Percentiles rank a stretch among this genome's conserved stretches.
Conservation (phyloP, 2,329 filamentous ascomycete species). For the Bipolaris oryzae region DNA sequence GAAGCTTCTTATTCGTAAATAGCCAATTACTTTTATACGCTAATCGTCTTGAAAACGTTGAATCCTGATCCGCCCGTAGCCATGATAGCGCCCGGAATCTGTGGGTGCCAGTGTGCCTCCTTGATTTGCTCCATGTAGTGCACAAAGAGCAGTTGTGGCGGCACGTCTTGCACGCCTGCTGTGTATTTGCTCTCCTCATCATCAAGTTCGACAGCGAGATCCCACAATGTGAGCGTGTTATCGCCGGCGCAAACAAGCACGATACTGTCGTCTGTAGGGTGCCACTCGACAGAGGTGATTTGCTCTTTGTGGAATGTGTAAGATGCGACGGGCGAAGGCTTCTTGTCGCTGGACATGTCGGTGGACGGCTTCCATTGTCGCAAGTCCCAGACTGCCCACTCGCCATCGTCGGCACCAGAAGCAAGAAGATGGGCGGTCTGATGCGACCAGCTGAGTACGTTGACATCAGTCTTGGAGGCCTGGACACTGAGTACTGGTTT, state of each 20-base stretch:
- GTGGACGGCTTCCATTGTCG: slow-evolving; percentile 83
- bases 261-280: slow-evolving; percentile 95
- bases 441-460: slow-evolving; percentile 94
- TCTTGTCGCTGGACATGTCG: slow-evolving; percentile 53
- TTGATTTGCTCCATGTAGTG: slow-evolving; percentile 96
- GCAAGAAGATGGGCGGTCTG: slow-evolving; percentile 89
- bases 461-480: slow-evolving; percentile 85
- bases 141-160: slow-evolving; percentile 92
- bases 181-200: slow-evolving; percentile 95
- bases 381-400: slow-evolving; percentile 96
- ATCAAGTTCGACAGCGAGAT: slow-evolving; percentile 93
- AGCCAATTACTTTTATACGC: slow-evolving; percentile 35
- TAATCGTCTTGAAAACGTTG: slow-evolving; percentile 55
- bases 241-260: slow-evolving; percentile 90
- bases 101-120: slow-evolving; percentile 96
- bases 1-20: too few species aligned
- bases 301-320: slow-evolving; percentile 97
- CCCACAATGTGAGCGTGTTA: slow-evolving; percentile 94
- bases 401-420: slow-evolving; percentile 89
- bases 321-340: slow-evolving; percentile 81
- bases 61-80: slow-evolving; percentile 89
- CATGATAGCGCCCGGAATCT: slow-evolving; percentile 88
- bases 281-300: slow-evolving; percentile 95
- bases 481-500: slow-evolving; percentile 87
- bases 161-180: slow-evolving; percentile 85